Percentiles rank a stretch among this genome's conserved stretches.
phyloP scores from a whole-genome alignment of 2,329 filamentous ascomycete genomes.

The Alternaria sp. region DNA sequence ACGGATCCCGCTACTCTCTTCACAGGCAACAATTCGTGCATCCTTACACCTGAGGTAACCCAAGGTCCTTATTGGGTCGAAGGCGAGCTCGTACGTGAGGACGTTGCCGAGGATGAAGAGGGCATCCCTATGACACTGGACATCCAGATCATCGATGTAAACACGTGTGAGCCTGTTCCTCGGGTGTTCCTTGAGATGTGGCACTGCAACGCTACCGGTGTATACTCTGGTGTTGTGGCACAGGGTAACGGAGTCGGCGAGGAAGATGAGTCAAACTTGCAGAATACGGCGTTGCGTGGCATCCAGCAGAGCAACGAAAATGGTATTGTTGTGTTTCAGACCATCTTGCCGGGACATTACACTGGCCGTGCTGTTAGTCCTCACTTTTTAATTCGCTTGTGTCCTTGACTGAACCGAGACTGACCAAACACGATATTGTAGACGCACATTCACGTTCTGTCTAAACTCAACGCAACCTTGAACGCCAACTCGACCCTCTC shows the following conservation, averaged over 20 bases:
- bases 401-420: neutral
- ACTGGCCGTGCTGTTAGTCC: slow-evolving; percentile 38
- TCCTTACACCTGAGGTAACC: slow-evolving; percentile 47
- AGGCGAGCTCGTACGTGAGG: slow-evolving; percentile 61
- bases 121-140: slow-evolving; percentile 62
- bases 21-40: slow-evolving; percentile 45
- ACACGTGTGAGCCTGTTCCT: slow-evolving; percentile 62
- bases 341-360: slow-evolving; percentile 57
- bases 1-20: slow-evolving; percentile 43
- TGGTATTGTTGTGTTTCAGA: slow-evolving; percentile 60
- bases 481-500: slow-evolving; percentile 52
- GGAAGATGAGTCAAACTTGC: slow-evolving; percentile 44
- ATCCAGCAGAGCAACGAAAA: slow-evolving; percentile 58
- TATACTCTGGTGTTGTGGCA: slow-evolving; percentile 50
- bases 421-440: neutral
- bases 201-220: slow-evolving; percentile 54
- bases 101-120: slow-evolving; percentile 59
- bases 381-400: neutral
- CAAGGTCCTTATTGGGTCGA: slow-evolving; percentile 54
- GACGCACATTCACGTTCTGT: slow-evolving; percentile 56
- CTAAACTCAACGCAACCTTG: slow-evolving; percentile 49
- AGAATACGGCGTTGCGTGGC: slow-evolving; percentile 57
- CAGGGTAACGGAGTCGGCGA: slow-evolving; percentile 55
- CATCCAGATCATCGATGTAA: slow-evolving; percentile 63
- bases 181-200: slow-evolving; percentile 63